These are phyloP conservation scores for Dunaliella sp. DNA, from an alignment of 139 green algal genomes.

Conservation along the genomic window DNA sequence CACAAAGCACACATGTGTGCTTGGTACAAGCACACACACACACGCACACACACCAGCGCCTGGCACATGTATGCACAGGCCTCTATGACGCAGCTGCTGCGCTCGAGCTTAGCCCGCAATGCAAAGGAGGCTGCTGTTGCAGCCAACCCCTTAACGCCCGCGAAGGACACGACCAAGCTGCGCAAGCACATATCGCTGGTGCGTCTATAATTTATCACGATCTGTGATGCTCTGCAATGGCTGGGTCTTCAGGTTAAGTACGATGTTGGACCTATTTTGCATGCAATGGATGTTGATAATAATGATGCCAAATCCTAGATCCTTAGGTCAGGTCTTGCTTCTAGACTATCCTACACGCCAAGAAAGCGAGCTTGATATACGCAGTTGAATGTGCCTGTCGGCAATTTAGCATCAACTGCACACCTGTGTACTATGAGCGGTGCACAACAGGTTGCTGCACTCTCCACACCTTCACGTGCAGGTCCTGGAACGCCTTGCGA, in stretches of 20 bases:
- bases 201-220: neutral
- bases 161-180: constrained; percentile 51
- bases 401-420: too few relatives aligned
- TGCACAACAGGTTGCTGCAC: too few relatives aligned
- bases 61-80: neutral
- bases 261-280: neutral
- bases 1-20: neutral
- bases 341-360: too few relatives aligned
- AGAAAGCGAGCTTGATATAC: too few relatives aligned
- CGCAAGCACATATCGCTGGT: constrained; percentile 58
- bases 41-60: neutral
- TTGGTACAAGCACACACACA: neutral
- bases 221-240: neutral
- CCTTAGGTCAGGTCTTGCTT: too few relatives aligned
- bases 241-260: neutral
- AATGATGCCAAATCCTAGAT: neutral
- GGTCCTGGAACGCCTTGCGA: constrained; percentile 48
- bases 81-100: constrained; percentile 54
- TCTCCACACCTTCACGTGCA: neutral
- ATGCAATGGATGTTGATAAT: neutral
- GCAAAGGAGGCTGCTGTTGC: constrained; percentile 49
- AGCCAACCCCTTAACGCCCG: constrained; percentile 30
- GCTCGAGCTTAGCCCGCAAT: constrained; percentile 39
- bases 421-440: too few relatives aligned
- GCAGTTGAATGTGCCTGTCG: too few relatives aligned